These are phyloP conservation scores for Pythium aristosporum DNA, from an alignment of 352 stramenopile species.

Conservation along the genomic window DNA sequence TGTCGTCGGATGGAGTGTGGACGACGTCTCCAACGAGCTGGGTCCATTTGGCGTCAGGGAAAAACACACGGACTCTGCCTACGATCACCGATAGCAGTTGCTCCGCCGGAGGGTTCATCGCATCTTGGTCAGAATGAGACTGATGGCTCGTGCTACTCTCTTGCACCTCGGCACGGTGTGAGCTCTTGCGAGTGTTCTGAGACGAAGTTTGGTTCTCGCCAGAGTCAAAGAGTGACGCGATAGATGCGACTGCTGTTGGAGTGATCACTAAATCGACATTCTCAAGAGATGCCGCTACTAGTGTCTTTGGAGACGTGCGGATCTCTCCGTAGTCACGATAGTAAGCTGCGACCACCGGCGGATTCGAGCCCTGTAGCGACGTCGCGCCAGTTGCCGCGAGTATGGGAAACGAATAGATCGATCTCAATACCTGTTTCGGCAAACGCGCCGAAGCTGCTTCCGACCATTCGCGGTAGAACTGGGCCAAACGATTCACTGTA, in stretches of 20 bases:
- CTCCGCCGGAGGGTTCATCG: background rate
- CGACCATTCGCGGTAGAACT: constrained; percentile 11
- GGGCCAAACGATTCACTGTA: constrained; percentile 22
- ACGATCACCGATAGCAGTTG: constrained; percentile 29
- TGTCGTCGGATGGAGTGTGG: background rate
- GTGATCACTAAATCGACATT: constrained; percentile 20
- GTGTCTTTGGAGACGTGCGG: background rate
- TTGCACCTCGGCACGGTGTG: background rate
- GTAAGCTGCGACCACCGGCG: constrained; percentile 15
- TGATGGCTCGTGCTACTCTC: background rate
- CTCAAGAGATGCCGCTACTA: constrained; percentile 18
- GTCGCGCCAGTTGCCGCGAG: background rate
- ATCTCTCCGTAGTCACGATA: constrained; percentile 21
- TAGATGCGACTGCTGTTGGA: constrained; percentile 7
- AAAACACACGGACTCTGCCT: constrained; percentile 51
- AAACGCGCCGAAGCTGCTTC: background rate
- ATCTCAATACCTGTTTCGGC: background rate
- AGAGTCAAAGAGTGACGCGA: constrained; percentile 7
- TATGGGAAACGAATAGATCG: constrained; percentile 11
- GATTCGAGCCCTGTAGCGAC: background rate
- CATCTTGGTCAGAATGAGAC: background rate
- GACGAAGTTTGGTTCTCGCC: background rate
- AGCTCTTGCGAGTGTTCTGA: background rate
- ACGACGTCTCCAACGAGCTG: background rate
- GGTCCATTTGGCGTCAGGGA: constrained; percentile 43